Conservation (phyloP, 306 rosid species). For the Benincasa hispida region DNA sequence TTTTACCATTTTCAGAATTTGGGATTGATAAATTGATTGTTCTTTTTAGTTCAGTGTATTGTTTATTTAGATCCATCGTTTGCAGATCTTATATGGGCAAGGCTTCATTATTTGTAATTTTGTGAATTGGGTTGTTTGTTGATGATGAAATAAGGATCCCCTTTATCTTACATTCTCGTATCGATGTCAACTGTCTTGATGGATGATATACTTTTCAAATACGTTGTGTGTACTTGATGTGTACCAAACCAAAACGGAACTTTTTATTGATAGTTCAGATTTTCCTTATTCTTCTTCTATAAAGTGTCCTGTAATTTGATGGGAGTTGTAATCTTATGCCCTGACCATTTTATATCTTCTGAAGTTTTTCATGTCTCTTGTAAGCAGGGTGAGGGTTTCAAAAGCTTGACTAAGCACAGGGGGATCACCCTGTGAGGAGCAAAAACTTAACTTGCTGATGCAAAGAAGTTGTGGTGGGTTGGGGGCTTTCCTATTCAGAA, state of each 20-base stretch:
- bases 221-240: neutral
- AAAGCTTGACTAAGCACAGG: neutral
- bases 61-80: neutral
- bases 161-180: neutral
- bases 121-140: neutral
- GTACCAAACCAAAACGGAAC: neutral
- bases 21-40: neutral
- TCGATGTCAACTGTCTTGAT: neutral
- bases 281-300: too few species aligned
- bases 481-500: neutral
- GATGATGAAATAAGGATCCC: neutral
- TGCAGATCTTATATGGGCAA: neutral
- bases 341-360: neutral
- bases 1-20: neutral
- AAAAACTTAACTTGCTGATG: neutral
- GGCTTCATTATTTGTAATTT: neutral
- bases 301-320: neutral
- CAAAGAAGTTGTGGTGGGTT: neutral
- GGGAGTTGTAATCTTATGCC: neutral
- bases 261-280: too few species aligned
- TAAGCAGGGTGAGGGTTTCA: neutral
- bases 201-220: neutral
- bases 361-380: neutral
- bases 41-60: neutral
- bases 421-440: too few species aligned